Percentiles rank a stretch among this genome's conserved stretches.
Conservation (phyloP, 2,329 filamentous ascomycete genomes). For the Chalara sp. region DNA sequence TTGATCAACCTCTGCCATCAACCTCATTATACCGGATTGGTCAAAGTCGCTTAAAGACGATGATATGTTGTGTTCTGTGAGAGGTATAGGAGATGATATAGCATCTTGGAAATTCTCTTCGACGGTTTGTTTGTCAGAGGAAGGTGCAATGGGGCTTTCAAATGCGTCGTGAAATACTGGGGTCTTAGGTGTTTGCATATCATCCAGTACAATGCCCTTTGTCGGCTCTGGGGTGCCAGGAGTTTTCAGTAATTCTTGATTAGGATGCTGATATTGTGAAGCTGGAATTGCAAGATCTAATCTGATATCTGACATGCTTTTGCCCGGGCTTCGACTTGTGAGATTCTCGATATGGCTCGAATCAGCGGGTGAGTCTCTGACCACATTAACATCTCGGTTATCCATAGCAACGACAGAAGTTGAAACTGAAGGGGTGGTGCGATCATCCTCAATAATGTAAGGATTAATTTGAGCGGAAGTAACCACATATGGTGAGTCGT, state of each 20-base stretch:
- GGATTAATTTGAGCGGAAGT: slow-evolving; percentile 17
- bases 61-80: slow-evolving; percentile 3
- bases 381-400: too few relatives aligned
- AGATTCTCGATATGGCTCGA: too few relatives aligned
- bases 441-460: slow-evolving; percentile 7
- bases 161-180: slow-evolving; percentile 39
- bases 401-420: slow-evolving; percentile 10
- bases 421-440: background rate
- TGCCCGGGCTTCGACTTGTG: too few relatives aligned
- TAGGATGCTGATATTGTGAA: too few relatives aligned
- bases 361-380: too few relatives aligned
- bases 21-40: slow-evolving; percentile 22
- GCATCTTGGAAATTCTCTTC: slow-evolving; percentile 22
- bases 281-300: too few relatives aligned
- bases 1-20: slow-evolving; percentile 18
- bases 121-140: slow-evolving; percentile 16
- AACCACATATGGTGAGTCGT: slow-evolving; percentile 4
- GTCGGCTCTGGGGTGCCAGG: background rate
- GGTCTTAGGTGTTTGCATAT: slow-evolving; percentile 5
- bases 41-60: slow-evolving; percentile 20
- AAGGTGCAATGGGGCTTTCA: slow-evolving; percentile 33
- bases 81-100: slow-evolving; percentile 15
- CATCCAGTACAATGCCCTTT: background rate
- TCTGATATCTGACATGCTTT: too few relatives aligned
- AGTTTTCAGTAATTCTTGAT: too few relatives aligned